Conservation (phyloP, 1,284 basidiomycete genomes). For the Phylloporus sp. region DNA sequence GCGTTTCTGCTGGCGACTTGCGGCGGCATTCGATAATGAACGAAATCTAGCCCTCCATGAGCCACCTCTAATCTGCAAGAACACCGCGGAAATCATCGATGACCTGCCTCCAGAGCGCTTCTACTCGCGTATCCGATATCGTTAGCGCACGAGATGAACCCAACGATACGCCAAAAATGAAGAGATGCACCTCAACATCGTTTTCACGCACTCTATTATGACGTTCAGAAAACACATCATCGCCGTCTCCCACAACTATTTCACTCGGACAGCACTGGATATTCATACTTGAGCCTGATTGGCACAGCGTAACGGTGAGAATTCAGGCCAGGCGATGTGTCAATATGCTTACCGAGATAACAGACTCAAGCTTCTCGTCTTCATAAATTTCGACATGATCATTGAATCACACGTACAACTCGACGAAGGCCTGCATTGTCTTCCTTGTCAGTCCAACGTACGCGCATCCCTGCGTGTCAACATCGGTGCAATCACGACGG, state of each 20-base stretch:
- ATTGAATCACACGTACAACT: no score
- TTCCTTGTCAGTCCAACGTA: constrained; percentile 55
- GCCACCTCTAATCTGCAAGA: constrained; percentile 75
- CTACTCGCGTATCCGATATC: constrained; percentile 59
- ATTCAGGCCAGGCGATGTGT: no score
- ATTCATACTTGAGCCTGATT: no score
- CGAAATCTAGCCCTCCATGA: not conserved
- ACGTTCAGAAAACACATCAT: no score
- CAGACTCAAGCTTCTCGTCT: constrained; percentile 67
- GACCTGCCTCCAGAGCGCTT: constrained; percentile 86
- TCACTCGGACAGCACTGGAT: no score
- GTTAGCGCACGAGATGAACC: constrained; percentile 38
- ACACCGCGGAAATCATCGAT: constrained; percentile 84
- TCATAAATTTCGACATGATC: no score
- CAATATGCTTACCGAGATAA: constrained; percentile 36
- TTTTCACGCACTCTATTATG: no score
- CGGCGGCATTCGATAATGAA: not conserved
- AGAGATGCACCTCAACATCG: constrained; percentile 38
- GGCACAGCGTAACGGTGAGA: no score
- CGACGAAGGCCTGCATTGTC: no score
- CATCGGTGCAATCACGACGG: constrained; percentile 36
- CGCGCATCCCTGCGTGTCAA: constrained; percentile 62
- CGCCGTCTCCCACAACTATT: no score
- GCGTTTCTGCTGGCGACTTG: no score
- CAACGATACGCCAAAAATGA: not conserved